Conservation (phyloP, 129 eudicot genomes). For the Dittrichia graveolens region DNA sequence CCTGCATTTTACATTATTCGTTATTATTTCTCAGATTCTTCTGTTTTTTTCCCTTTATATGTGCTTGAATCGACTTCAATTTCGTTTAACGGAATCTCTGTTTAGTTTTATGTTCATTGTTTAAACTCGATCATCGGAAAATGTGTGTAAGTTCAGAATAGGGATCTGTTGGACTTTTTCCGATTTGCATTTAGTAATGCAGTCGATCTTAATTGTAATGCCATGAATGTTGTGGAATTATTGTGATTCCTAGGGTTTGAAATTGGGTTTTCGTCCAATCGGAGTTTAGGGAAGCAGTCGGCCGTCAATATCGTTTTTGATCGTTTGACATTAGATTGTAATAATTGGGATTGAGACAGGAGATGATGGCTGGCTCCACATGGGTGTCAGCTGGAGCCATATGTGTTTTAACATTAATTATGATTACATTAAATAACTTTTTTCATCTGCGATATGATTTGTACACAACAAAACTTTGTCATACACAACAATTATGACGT, state of each 20-base stretch:
- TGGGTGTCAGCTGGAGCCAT: slow-evolving; percentile 34
- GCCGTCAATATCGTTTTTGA: slow-evolving; percentile 4
- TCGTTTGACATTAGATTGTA: slow-evolving; percentile 20
- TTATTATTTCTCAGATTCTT: neutral
- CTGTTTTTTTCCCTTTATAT: slow-evolving; percentile 15
- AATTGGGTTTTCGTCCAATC: neutral
- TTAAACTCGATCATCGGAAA: slow-evolving; percentile 4
- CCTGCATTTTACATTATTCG: slow-evolving; percentile 20
- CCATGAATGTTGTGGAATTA: slow-evolving; percentile 4
- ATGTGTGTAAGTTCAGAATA: neutral
- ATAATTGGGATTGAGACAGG: slow-evolving; percentile 29
- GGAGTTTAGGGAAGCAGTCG: slow-evolving; percentile 3
- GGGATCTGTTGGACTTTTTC: slow-evolving; percentile 18
- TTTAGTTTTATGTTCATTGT: slow-evolving; percentile 2
- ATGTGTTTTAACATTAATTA: slow-evolving; percentile 10
- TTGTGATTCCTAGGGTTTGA: slow-evolving; percentile 26
- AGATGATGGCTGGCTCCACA: slow-evolving; percentile 30
- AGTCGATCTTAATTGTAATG: neutral
- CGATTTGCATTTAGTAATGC: slow-evolving; percentile 16
- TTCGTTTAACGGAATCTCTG: neutral
- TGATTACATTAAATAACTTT: too few species aligned
- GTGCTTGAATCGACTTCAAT: neutral
- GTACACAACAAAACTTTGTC: too few species aligned
- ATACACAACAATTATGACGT: too few species aligned
- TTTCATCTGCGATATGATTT: too few species aligned